Base-by-base conservation (phyloP, 2,329 filamentous ascomycete genomes). In the Botrytis fabae region DNA sequence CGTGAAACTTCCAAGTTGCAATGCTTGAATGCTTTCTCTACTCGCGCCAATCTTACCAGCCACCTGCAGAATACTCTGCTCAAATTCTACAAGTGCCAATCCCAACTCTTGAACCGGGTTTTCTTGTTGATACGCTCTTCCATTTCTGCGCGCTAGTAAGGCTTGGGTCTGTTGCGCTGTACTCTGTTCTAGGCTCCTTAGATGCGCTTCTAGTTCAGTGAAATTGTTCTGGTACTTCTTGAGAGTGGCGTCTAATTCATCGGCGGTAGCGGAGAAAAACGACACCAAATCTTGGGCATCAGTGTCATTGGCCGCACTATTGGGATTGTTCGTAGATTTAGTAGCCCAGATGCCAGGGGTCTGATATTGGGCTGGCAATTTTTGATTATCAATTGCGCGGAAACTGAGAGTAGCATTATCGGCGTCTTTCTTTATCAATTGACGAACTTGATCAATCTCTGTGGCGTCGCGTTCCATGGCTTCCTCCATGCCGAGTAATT, bases 331-430 rank as follows among this genome's bases (percentile, higher is more conserved):
- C 80, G 72, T 80, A 78, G 75, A 82, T 81, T 74, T 85, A 80
- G 71, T 83, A 80, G 76, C 85, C 85, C 73, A 88, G 80, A 80
- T 78, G 46, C 78, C 78, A 3, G 77, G 72, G 65, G 76, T 75
- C 78, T 87, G 86, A 75, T 87, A 87, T 77, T 86, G 85, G 70
- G 83, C 81, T 32, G 93, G 93, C 25, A 95, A 85, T 77, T 91
- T 90, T 71, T 94, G 85, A 79, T 93, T 93, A 78, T 94, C 91
- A 46, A 93, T 89, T 35, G 91, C 91, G 73, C 91, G 89, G 84
- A 93, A 93, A 74, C 89, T 89, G 71, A 93, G 86, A 76, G 90
- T 88, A 14, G 91, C 91, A 77, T 94, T 91, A 54, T 89, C 87
- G 38, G 88, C 89, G 80, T 93, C 92, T 75, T 88, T 88, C 77